phyloP scores from a whole-genome alignment of 768 basidiomycete species.

The Hysterangium stoloniferum region DNA sequence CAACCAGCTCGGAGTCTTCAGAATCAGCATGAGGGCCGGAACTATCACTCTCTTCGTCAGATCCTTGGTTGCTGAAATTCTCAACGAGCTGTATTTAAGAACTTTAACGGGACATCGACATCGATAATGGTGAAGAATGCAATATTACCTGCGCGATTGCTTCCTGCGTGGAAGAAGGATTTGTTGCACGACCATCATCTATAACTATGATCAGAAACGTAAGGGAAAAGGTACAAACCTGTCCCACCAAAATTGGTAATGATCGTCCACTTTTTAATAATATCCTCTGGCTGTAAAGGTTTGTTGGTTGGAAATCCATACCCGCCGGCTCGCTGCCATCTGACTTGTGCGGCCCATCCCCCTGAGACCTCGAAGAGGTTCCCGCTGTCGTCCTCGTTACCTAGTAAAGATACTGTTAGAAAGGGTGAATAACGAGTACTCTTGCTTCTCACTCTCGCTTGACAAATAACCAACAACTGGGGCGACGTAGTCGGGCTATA shows the following conservation, averaged over 20 bases:
- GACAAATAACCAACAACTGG: constrained; percentile 88
- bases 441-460: constrained; percentile 46
- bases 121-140: constrained; percentile 6
- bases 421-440: neutral
- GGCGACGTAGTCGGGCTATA: constrained; percentile 82
- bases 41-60: constrained; percentile 20
- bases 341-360: constrained; percentile 86
- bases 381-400: constrained; percentile 67
- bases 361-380: constrained; percentile 79
- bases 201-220: too few species aligned
- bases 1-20: constrained; percentile 78
- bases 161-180: constrained; percentile 70
- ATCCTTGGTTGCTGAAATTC: constrained; percentile 46
- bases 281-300: constrained; percentile 70
- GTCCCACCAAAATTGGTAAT: constrained; percentile 79
- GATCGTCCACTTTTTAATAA: constrained; percentile 68
- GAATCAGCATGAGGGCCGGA: constrained; percentile 50
- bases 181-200: constrained; percentile 78
- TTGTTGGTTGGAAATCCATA: constrained; percentile 78
- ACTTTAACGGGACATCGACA: neutral
- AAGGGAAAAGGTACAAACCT: too few species aligned
- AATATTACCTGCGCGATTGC: constrained; percentile 68
- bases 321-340: constrained; percentile 90
- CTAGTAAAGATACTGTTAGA: constrained; percentile 31
- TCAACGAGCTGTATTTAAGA: constrained; percentile 36